Conservation (phyloP, 208 protist species). For the Leishmania martiniquensis region DNA sequence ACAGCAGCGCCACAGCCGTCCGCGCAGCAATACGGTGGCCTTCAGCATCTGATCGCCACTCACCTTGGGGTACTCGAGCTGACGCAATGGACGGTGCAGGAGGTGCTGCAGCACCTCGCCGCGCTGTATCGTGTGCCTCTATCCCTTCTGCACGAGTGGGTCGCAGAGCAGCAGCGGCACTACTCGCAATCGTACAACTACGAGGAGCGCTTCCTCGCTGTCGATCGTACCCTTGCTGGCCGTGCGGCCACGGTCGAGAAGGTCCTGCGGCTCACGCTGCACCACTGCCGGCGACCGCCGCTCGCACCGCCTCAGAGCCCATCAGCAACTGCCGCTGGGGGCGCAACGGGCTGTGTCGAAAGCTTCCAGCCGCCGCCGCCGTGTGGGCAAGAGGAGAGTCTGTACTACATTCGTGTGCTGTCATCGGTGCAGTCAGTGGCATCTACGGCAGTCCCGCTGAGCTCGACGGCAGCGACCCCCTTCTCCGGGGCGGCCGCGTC, state of each 20-base stretch:
- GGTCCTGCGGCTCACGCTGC: conserved; percentile 52
- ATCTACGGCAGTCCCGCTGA: conserved; percentile 28
- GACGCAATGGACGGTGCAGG: conserved; percentile 52
- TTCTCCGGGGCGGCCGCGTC: background rate
- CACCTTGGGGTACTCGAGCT: conserved; percentile 52
- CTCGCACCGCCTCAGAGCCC: background rate
- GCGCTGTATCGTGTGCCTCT: conserved; percentile 46
- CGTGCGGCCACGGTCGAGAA: conserved; percentile 26
- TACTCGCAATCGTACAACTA: conserved; percentile 64
- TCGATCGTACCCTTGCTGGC: conserved; percentile 54
- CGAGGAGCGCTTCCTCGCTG: conserved; percentile 62
- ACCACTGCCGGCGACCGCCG: conserved; percentile 52
- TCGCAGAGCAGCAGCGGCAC: conserved; percentile 44
- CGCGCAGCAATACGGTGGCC: conserved; percentile 11
- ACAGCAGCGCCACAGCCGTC: background rate
- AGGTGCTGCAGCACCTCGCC: conserved; percentile 59
- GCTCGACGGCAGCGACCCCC: conserved; percentile 1
- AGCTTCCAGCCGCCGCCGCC: background rate
- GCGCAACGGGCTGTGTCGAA: background rate
- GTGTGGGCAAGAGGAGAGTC: background rate
- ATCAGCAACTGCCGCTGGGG: background rate
- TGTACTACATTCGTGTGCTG: conserved; percentile 25
- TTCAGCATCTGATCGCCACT: conserved; percentile 45
- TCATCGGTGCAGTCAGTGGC: conserved; percentile 10
- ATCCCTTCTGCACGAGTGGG: conserved; percentile 44